Percentiles rank a stretch among this genome's conserved stretches.
These are phyloP conservation scores for Pestalotiopsis sp. DNA, from an alignment of 2,329 filamentous ascomycete species.

Conservation along the genomic window DNA sequence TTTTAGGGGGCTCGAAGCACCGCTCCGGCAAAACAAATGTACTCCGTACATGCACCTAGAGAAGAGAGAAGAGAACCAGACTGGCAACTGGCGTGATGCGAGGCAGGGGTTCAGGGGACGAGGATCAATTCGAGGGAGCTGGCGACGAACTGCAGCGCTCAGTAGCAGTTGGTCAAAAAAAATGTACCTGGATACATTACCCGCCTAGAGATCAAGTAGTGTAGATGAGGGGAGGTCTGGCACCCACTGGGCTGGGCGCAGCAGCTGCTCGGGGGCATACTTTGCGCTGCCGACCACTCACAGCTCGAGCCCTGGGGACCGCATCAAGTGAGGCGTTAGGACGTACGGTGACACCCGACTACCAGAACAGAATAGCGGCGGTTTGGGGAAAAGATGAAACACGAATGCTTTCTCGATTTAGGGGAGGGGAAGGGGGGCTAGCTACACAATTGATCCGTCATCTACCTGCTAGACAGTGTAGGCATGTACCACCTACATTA, in stretches of 20 bases:
- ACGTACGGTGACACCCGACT: constrained; percentile 1
- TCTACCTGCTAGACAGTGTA: neutral
- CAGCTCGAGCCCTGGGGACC: neutral
- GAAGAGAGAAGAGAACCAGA: neutral
- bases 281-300: neutral
- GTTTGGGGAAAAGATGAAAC: constrained; percentile 13
- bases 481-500: neutral
- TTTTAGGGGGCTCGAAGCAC: neutral
- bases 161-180: neutral
- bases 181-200: neutral
- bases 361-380: constrained; percentile 10
- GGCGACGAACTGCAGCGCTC: neutral
- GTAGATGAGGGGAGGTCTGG: neutral
- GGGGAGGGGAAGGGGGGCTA: neutral
- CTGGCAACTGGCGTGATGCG: constrained; percentile 6
- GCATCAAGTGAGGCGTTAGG: constrained; percentile 2
- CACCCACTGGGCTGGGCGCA: neutral
- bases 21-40: neutral
- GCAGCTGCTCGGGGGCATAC: neutral
- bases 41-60: neutral
- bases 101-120: neutral
- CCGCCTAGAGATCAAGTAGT: neutral
- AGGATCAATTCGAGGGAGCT: neutral
- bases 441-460: neutral
- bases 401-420: constrained; percentile 9